phyloP scores from a whole-genome alignment of 345 rosid species.

The Eucalyptus cloeziana region DNA sequence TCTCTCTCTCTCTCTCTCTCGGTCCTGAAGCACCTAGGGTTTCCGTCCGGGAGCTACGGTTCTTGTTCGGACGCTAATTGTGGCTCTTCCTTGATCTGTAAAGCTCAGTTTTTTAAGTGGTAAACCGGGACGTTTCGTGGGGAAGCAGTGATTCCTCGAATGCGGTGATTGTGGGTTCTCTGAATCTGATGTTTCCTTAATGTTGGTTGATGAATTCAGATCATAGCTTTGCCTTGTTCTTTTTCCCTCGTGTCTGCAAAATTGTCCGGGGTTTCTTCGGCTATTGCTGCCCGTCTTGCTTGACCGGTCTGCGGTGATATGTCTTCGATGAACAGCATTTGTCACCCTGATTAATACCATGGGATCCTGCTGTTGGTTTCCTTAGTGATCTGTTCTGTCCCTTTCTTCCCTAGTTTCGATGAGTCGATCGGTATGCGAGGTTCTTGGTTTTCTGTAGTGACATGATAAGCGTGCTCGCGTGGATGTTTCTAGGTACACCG shows the following conservation, averaged over 20 bases:
- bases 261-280: background rate
- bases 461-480: background rate
- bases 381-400: background rate
- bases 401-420: background rate
- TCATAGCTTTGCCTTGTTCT: background rate
- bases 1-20: background rate
- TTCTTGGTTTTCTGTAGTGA: background rate
- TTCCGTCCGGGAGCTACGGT: background rate
- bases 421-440: background rate
- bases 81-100: background rate
- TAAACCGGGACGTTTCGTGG: background rate
- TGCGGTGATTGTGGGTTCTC: background rate
- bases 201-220: background rate
- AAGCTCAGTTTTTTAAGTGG: background rate
- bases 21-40: background rate
- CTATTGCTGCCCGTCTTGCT: background rate
- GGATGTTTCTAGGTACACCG: constrained; percentile 56
- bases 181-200: background rate
- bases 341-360: background rate
- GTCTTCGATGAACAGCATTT: background rate
- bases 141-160: background rate
- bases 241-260: background rate
- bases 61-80: background rate
- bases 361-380: background rate
- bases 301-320: background rate